Evolutionary conservation across 2,329 filamentous ascomycete species (phyloP).

Genomic region (Alternaria novae-zelandiae): DNA sequence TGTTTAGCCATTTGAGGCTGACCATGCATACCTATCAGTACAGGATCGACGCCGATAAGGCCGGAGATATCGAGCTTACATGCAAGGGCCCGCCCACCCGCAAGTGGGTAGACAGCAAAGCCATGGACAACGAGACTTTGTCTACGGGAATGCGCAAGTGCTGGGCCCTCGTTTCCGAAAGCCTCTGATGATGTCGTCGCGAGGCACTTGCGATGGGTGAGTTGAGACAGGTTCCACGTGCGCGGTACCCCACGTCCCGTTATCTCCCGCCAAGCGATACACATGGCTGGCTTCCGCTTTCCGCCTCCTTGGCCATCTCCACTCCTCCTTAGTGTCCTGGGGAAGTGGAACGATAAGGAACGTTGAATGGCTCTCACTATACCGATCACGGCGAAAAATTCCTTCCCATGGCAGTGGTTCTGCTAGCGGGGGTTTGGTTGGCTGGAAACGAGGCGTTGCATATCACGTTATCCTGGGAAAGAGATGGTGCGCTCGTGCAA

Average conservation of each 20-base stretch:
- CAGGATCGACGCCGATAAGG: conserved; percentile 19
- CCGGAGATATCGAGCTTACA: conserved; percentile 10
- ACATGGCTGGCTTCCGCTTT: conserved; percentile 25
- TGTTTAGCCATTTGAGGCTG: conserved; percentile 45
- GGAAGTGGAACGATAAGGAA: conserved; percentile 34
- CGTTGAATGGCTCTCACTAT: conserved; percentile 17
- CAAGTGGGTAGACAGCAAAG: conserved; percentile 40
- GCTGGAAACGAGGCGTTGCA: neutral
- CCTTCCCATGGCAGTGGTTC: conserved; percentile 3
- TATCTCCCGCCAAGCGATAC: conserved; percentile 41
- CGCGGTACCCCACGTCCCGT: conserved; percentile 27
- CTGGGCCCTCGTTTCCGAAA: conserved; percentile 34
- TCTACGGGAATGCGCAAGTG: conserved; percentile 48
- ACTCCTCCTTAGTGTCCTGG: conserved; percentile 23
- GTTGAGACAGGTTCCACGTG: neutral
- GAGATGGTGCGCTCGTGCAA: neutral
- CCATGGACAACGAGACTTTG: conserved; percentile 42
- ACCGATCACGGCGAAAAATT: conserved; percentile 20
- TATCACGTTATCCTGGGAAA: conserved; percentile 7
- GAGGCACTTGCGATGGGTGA: neutral
- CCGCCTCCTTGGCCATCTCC: conserved; percentile 26
- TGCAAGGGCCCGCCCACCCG: conserved; percentile 24
- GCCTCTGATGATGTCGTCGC: neutral
- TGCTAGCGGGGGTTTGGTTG: neutral
- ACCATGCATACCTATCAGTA: conserved; percentile 45